Conservation (phyloP, 768 basidiomycete species). For the Rhodosporidiobolus odoratus region DNA sequence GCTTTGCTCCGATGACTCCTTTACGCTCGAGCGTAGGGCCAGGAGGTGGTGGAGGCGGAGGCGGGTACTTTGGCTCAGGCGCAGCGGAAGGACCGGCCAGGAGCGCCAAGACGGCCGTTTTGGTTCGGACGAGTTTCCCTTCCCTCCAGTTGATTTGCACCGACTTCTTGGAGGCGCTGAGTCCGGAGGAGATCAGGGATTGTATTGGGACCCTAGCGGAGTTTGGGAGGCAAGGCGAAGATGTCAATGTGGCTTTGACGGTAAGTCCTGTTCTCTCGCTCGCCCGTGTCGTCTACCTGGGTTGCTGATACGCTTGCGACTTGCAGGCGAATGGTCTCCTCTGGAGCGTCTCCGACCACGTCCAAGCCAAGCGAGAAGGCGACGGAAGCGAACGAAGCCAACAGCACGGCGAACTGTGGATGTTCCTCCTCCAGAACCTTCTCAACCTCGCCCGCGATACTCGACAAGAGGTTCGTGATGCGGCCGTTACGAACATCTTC, state of each 20-base stretch:
- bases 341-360: conserved; percentile 94
- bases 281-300: no score
- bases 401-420: conserved; percentile 81
- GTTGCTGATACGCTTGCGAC: neutral
- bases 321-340: conserved; percentile 69
- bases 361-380: conserved; percentile 69
- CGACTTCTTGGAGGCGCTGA: conserved; percentile 78
- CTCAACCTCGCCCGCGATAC: conserved; percentile 73
- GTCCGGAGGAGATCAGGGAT: conserved; percentile 70
- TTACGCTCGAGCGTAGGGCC: neutral
- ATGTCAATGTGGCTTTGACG: conserved; percentile 93
- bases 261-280: conserved; percentile 47
- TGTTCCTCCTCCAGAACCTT: conserved; percentile 78
- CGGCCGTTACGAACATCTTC: conserved; percentile 92
- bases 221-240: conserved; percentile 78
- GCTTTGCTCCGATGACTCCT: conserved; percentile 19
- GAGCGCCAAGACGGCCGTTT: conserved; percentile 52
- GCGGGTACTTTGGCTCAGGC: conserved; percentile 9
- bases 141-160: conserved; percentile 83
- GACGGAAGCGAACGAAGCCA: conserved; percentile 55
- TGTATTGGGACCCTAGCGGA: conserved; percentile 87
- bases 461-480: conserved; percentile 81
- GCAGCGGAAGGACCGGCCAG: neutral
- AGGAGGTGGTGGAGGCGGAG: neutral
- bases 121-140: conserved; percentile 90